These are phyloP conservation scores for Amylocystis lapponica DNA, from an alignment of 768 basidiomycete genomes.

Conservation along the genomic window DNA sequence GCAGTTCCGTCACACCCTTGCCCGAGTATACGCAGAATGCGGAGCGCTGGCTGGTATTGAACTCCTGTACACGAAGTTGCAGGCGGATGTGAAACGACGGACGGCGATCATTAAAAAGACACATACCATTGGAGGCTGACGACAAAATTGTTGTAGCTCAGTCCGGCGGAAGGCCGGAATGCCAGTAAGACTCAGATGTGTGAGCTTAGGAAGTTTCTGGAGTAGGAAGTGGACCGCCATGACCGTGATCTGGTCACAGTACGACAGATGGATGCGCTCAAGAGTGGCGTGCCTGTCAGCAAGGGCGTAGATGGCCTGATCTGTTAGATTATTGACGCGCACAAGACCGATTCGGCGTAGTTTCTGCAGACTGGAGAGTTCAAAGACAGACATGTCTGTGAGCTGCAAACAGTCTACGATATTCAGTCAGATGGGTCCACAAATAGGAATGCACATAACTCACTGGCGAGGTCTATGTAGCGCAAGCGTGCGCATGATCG, in stretches of 20 bases:
- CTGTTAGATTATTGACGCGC: constrained; percentile 87
- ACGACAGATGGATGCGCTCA: constrained; percentile 94
- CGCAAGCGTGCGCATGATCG: constrained; percentile 83
- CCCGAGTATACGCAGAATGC: constrained; percentile 98
- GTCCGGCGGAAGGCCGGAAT: constrained; percentile 82
- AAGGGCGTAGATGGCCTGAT: constrained; percentile 86
- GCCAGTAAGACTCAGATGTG: constrained; percentile 97
- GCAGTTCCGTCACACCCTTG: constrained; percentile 77
- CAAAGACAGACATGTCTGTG: constrained; percentile 92
- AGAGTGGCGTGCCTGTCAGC: constrained; percentile 81
- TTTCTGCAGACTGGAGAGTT: constrained; percentile 82
- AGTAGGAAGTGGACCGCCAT: constrained; percentile 88
- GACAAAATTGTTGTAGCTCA: constrained; percentile 86
- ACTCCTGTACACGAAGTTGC: constrained; percentile 73
- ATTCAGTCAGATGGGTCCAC: neutral
- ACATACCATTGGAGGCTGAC: constrained; percentile 78
- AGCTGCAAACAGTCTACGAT: constrained; percentile 71
- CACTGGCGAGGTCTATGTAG: constrained; percentile 96
- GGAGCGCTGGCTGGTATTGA: constrained; percentile 80
- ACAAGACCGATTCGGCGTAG: constrained; percentile 94
- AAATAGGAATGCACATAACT: constrained; percentile 26
- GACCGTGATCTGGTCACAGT: constrained; percentile 93
- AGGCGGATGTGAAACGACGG: constrained; percentile 5
- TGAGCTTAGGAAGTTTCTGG: constrained; percentile 82
- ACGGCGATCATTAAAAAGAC: neutral